Evolutionary conservation across 169 alveolate genomes (phyloP).

Genomic region (Eimeria nieschulzi): DNA sequence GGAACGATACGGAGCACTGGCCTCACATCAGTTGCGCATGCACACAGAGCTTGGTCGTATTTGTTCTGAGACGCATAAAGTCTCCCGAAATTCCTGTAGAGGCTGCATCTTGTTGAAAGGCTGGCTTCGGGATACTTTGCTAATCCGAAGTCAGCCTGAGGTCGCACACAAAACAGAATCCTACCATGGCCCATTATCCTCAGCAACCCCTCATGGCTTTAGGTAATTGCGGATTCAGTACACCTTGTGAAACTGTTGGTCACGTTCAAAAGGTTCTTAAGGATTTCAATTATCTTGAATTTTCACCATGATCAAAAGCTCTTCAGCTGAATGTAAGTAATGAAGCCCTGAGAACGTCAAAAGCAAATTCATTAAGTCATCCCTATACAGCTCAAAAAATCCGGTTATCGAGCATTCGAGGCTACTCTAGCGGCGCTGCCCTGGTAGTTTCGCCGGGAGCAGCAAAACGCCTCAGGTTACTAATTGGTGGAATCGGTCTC

Average conservation of each 20-base stretch:
- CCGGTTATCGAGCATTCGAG: background rate
- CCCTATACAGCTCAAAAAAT: background rate
- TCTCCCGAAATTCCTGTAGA: conserved; percentile 79
- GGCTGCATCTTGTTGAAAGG: conserved; percentile 60
- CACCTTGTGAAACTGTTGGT: too few species aligned
- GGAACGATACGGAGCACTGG: background rate
- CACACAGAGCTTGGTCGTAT: conserved; percentile 67
- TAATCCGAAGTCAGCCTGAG: conserved; percentile 77
- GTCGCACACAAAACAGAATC: background rate
- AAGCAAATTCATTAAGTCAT: background rate
- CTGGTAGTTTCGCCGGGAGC: too few species aligned
- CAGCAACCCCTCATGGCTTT: background rate
- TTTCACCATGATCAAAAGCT: conserved; percentile 54
- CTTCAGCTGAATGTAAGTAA: conserved; percentile 67
- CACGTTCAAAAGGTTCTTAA: background rate
- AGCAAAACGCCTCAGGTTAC: background rate
- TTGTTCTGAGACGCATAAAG: conserved; percentile 77
- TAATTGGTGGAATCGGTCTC: background rate
- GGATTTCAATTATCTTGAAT: background rate
- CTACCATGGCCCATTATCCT: background rate
- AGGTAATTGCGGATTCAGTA: too few species aligned
- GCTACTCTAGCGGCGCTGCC: too few species aligned
- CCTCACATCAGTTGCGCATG: conserved; percentile 74
- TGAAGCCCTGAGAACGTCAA: conserved; percentile 21
- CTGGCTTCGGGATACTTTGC: conserved; percentile 78